These are phyloP conservation scores for Penicillium sp. DNA, from an alignment of 2,329 filamentous ascomycete species.

Conservation along the genomic window DNA sequence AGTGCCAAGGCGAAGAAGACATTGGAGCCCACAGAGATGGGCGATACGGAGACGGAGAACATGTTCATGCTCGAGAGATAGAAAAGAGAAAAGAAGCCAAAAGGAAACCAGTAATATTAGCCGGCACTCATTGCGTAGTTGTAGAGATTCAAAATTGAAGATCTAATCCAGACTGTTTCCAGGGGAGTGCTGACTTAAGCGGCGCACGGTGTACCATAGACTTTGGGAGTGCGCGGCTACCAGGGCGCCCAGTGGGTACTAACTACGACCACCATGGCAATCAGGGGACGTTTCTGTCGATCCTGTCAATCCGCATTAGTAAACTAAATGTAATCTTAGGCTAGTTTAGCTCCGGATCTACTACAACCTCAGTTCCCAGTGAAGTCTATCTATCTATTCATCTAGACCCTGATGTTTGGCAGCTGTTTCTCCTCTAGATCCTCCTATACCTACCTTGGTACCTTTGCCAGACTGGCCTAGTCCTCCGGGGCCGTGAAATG, in stretches of 20 bases:
- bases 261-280: neutral
- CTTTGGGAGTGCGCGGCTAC: neutral
- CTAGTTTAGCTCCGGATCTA: too few species aligned
- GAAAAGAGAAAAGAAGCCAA: slow-evolving; percentile 1
- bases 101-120: neutral
- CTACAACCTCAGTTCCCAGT: too few species aligned
- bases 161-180: neutral
- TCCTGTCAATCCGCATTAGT: slow-evolving; percentile 1
- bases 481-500: slow-evolving; percentile 7
- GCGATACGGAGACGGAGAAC: slow-evolving; percentile 32
- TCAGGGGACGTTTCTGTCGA: slow-evolving; percentile 7
- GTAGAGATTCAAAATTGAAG: neutral
- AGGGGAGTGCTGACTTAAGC: slow-evolving; percentile 3
- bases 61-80: slow-evolving; percentile 27
- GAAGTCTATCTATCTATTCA: too few species aligned
- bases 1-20: slow-evolving; percentile 75
- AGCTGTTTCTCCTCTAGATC: too few species aligned
- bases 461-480: neutral
- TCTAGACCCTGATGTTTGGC: too few species aligned
- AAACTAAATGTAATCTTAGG: neutral
- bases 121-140: slow-evolving; percentile 4
- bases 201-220: neutral
- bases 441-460: neutral
- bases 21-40: slow-evolving; percentile 69
- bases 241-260: neutral